Percentiles rank a stretch among this genome's conserved stretches.
These are phyloP conservation scores for Trichoderma virens DNA, from an alignment of 495 filamentous ascomycete species.

Conservation along the genomic window DNA sequence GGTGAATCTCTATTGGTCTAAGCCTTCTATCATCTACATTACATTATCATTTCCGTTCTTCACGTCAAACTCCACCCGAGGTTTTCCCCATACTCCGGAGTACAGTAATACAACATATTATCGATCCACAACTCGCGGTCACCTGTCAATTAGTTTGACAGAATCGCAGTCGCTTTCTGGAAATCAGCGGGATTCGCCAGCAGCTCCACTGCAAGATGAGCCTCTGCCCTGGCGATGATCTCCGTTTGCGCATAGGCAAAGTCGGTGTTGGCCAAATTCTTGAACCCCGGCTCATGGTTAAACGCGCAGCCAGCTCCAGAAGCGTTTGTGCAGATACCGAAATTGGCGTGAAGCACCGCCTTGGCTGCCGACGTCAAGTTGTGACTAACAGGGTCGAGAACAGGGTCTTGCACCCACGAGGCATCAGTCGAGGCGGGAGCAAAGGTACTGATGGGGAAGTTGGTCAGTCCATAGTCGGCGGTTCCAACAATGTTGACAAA, in stretches of 20 bases:
- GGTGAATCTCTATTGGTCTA: no score
- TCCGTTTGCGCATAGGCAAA: conserved; percentile 38
- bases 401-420: conserved; percentile 24
- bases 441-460: conserved; percentile 30
- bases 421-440: conserved; percentile 21
- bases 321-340: conserved; percentile 32
- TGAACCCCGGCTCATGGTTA: conserved; percentile 46
- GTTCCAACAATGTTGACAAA: conserved; percentile 24
- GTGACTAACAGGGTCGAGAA: conserved; percentile 27
- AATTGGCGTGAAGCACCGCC: conserved; percentile 45
- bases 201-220: conserved; percentile 40
- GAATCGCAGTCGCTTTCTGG: background rate
- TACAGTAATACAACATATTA: no score
- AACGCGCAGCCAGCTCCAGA: conserved; percentile 20
- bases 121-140: no score
- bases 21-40: no score
- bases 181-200: conserved; percentile 14
- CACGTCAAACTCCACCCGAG: no score
- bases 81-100: no score
- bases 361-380: conserved; percentile 37
- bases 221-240: conserved; percentile 39
- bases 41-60: no score
- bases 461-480: conserved; percentile 35
- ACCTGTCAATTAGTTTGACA: background rate
- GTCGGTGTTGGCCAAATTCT: conserved; percentile 39